A percentile compares a stretch with the other conserved stretches of the same genome.
These are phyloP conservation scores for Stereum hirsutum DNA, from an alignment of 1,284 basidiomycete species.

Conservation along the genomic window DNA sequence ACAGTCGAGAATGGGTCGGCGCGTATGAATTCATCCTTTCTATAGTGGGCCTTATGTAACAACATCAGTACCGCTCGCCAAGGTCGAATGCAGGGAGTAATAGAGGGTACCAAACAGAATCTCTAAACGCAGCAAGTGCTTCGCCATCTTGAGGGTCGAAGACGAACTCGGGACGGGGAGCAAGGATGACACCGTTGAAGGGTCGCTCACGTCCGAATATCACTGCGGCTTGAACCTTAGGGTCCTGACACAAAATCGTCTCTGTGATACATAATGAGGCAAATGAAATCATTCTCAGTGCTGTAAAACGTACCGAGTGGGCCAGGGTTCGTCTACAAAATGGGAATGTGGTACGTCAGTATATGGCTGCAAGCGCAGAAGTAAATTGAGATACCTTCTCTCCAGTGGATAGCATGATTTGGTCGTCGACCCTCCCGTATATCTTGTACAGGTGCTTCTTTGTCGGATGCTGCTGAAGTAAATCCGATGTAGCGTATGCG, in stretches of 20 bases:
- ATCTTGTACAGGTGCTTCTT: constrained; percentile 29
- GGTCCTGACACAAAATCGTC: constrained; percentile 15
- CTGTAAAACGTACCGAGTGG: constrained; percentile 20
- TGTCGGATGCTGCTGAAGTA: constrained; percentile 31
- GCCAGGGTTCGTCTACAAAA: constrained; percentile 26
- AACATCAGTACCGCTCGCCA: not conserved
- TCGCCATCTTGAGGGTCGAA: constrained; percentile 17
- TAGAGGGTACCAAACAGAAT: constrained; percentile 21
- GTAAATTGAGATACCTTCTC: constrained; percentile 27
- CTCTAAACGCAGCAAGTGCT: constrained; percentile 16
- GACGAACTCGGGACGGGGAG: constrained; percentile 16
- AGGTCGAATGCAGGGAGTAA: not conserved
- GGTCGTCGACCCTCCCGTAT: constrained; percentile 32
- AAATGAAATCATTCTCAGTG: too few species aligned
- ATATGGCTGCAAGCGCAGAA: not conserved
- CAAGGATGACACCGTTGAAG: constrained; percentile 26
- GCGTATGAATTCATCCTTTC: constrained; percentile 26
- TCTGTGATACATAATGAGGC: constrained; percentile 6
- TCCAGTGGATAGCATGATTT: constrained; percentile 33
- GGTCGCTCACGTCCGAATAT: constrained; percentile 30
- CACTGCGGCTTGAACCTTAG: constrained; percentile 16
- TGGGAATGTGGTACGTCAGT: not conserved
- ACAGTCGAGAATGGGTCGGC: constrained; percentile 28
- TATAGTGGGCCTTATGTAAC: constrained; percentile 21
- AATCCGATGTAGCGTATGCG: constrained; percentile 24